Base-by-base conservation (phyloP, 2,329 filamentous ascomycete species). In the Hypoxylon rubiginosum region DNA sequence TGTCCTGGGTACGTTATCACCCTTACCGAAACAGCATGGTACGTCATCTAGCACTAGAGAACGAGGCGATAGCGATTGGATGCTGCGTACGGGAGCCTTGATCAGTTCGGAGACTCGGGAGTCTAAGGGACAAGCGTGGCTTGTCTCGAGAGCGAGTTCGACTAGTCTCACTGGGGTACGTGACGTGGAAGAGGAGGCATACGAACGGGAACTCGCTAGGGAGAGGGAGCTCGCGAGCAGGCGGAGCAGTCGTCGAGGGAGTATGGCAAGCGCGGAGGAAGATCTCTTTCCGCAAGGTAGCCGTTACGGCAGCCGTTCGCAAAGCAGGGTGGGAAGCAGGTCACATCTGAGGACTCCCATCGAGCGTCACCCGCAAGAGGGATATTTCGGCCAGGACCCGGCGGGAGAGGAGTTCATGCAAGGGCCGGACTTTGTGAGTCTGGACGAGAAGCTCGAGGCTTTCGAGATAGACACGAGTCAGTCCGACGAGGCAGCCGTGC, bases 71-170 rank as follows among this genome's bases (percentile, higher is more conserved):
- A 86, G 85, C 61, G 89, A 91, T 77, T 92, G 90, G 89, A 79
- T 92, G 49, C 81, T 90, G 24, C 84, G 89, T 30, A 85, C 88
- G 0, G 89, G 89, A 50, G 88, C 88, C 6, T 75, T 90, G 50
- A 85, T 92, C 71, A 86, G 86, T 61, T 85, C 84, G 55, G 87
- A 89, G 74, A 82, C 88, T 17, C 82, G 89, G 61, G 90, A 92
- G 74, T 89, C 82, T 72, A 91, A 91, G 77, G 90, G 90, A 13
- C 89, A 92, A 77, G 80, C 85, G 13, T 92, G 90, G 90, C 84
- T 92, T 19, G 81, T 87, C n/a, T 87, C 88, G 24, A 83, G 88
- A 50, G 87, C 86, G 58, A 90, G 88, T 74, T 90, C 88, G 1
- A 91, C 88, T 8, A 90, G 85, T 73, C 81, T 91, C 17, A 79